Percentiles rank a stretch among this genome's conserved stretches.
Evolutionary conservation across 2,329 filamentous ascomycete species (phyloP).

Genomic region (Pseudogymnoascus sp.): DNA sequence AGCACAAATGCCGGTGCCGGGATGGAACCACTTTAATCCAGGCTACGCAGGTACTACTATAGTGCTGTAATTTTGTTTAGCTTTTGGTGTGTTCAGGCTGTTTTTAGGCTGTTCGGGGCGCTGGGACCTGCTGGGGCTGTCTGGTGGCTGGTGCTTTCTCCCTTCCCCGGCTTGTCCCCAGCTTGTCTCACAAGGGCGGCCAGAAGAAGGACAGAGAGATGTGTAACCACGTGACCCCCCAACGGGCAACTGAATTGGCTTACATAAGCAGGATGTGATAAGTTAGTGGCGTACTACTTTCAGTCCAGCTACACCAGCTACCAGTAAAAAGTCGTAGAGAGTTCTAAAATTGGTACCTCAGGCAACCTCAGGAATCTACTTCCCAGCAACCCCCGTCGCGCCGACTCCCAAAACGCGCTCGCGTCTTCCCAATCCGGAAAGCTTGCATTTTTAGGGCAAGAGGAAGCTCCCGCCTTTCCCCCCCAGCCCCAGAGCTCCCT

Average conservation of each 20-base stretch:
- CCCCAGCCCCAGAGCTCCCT: background rate
- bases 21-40: background rate
- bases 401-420: background rate
- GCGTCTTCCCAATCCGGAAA: background rate
- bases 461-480: background rate
- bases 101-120: background rate
- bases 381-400: background rate
- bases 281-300: background rate
- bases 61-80: background rate
- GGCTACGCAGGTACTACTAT: background rate
- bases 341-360: background rate
- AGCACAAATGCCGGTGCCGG: background rate
- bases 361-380: background rate
- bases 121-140: background rate
- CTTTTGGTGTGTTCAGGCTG: background rate
- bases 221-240: background rate
- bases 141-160: background rate
- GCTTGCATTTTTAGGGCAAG: background rate
- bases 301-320: background rate
- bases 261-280: background rate
- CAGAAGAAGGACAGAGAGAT: background rate
- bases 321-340: background rate
- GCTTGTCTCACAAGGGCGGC: background rate
- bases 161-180: background rate
- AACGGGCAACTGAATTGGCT: background rate